Evolutionary conservation across 495 filamentous ascomycete species (phyloP), one percentile per base, ranked within the genome.

Genomic region (Penicillium soppii): DNA sequence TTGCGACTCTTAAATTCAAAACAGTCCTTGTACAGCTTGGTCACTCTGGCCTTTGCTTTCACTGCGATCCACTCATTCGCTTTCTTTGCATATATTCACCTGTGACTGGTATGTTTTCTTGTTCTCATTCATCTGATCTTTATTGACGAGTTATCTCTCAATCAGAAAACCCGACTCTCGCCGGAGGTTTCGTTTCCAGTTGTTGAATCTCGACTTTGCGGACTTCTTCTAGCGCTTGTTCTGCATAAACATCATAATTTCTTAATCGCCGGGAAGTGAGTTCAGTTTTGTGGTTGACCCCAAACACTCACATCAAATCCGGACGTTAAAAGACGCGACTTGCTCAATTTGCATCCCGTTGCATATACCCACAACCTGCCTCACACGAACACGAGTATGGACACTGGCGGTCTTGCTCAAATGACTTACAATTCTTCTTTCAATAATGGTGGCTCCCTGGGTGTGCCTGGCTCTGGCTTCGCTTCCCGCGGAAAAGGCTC

Each of bases 331-430:
- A 39, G 52, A 56, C 51, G 52, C 57, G 35, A 55, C 52, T 57
- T 48, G 50, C 47, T 50, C 53, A 38, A 32, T 58, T 52, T 51
- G 47, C 36, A 36, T 46, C 56, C 53, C 52, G 27, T 65, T 70
- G 67, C 71, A 72, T 69, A 74, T 75, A 71, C 38, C 50, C 47
- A 48, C 55, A 57, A 57, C 36, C 59, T 51, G 27, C 48, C 48
- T 32, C 61, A 42, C 30, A 57, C 52, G 61, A 77, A 54, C 50
- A 76, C 85, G 88, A 91, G 87, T 81, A 94, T 96, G 84, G 87
- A 96, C 91, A 84, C 92, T 82, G 94, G 92, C 82, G 91, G 91
- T 91, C 90, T 96, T 80, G 87, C 92, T 91, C 94, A 96, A 80
- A 97, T 98, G 95, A 87, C 90, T 71, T 95, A 92, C 81, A 87